These are phyloP conservation scores for Crithidia thermophila DNA, from an alignment of 208 protist genomes.

Conservation along the genomic window DNA sequence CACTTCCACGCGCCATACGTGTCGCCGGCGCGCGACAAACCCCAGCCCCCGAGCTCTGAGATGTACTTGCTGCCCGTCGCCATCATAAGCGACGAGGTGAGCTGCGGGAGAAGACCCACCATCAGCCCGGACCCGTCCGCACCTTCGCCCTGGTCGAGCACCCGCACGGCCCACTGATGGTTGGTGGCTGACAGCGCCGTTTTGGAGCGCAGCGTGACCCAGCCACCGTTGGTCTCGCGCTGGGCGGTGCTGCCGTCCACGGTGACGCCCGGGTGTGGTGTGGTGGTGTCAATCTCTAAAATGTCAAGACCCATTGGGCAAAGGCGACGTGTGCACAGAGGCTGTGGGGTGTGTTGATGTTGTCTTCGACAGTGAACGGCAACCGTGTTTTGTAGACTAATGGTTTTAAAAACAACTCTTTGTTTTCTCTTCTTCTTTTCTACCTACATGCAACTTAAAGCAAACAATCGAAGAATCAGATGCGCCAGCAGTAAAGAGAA, in stretches of 20 bases:
- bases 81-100: slow-evolving; percentile 44
- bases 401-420: no score
- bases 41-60: slow-evolving; percentile 91
- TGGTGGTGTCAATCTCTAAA: slow-evolving; percentile 78
- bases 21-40: slow-evolving; percentile 86
- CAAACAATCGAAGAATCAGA: no score
- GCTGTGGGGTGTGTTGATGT: not conserved
- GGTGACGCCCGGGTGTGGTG: slow-evolving; percentile 85
- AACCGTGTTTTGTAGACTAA: no score
- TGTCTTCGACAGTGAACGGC: not conserved
- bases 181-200: slow-evolving; percentile 67
- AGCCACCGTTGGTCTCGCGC: slow-evolving; percentile 89
- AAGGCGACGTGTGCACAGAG: not conserved
- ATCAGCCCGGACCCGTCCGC: slow-evolving; percentile 89
- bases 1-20: slow-evolving; percentile 91
- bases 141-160: slow-evolving; percentile 91
- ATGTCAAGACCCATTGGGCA: slow-evolving; percentile 76
- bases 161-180: slow-evolving; percentile 86
- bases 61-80: slow-evolving; percentile 90
- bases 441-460: not conserved
- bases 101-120: slow-evolving; percentile 84
- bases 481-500: no score
- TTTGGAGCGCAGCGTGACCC: slow-evolving; percentile 88
- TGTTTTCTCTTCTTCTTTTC: not conserved
- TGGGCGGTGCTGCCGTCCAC: slow-evolving; percentile 68